Evolutionary conservation across 192 early-diverging fungal genomes (phyloP).

Genomic region (Coemansia sp.): DNA sequence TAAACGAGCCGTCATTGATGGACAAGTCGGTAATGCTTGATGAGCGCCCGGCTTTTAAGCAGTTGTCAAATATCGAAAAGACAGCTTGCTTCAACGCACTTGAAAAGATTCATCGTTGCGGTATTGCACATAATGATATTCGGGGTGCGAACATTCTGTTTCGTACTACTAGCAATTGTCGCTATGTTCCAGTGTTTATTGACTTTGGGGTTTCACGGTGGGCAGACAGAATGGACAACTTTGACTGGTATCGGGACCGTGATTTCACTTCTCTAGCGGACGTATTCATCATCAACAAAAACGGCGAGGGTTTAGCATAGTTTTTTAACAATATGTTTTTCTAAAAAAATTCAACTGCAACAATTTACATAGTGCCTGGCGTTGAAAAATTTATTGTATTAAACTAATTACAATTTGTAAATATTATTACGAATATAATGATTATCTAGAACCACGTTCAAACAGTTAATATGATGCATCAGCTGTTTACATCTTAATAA

Average conservation of each 20-base stretch:
- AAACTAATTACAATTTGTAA: neutral
- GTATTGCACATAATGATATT: neutral
- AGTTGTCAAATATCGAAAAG: neutral
- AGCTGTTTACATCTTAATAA: neutral
- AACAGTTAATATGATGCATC: neutral
- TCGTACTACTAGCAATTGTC: neutral
- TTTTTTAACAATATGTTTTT: neutral
- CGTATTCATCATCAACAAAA: neutral
- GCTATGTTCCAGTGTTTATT: neutral
- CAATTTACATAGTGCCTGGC: too few relatives aligned
- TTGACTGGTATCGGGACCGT: neutral
- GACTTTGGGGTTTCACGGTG: constrained; percentile 3
- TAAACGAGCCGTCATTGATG: neutral
- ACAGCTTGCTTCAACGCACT: neutral
- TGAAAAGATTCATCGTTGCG: neutral
- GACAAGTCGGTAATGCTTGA: neutral
- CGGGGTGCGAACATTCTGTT: constrained; percentile 4
- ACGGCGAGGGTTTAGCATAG: neutral
- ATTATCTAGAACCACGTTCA: neutral
- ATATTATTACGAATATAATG: neutral
- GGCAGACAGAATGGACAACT: neutral
- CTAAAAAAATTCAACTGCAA: too few relatives aligned
- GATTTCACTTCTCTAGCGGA: neutral
- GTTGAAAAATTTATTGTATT: too few relatives aligned
- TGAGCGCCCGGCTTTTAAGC: neutral